Conservation (phyloP, 768 basidiomycete species). For the Scleroderma bovista region DNA sequence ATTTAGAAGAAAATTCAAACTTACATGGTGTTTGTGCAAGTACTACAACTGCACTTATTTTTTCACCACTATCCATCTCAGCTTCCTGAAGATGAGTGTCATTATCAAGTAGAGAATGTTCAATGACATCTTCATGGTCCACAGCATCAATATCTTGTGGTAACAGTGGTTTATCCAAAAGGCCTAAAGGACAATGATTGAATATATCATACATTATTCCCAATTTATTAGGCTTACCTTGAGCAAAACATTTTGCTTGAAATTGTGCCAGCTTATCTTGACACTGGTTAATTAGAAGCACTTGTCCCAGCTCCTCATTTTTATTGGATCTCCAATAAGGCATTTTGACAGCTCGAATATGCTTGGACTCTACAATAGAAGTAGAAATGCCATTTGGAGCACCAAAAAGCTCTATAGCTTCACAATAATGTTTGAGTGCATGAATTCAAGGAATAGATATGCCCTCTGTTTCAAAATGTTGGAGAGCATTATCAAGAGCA, state of each 20-base stretch:
- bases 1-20: background rate
- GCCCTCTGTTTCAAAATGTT: background rate
- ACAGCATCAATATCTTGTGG: background rate
- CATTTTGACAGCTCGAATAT: conserved; percentile 22
- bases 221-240: background rate
- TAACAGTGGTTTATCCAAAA: background rate
- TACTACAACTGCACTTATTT: background rate
- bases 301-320: conserved; percentile 14
- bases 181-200: background rate
- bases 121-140: background rate
- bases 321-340: conserved; percentile 19
- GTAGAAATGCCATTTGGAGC: conserved; percentile 19
- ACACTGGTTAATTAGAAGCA: background rate
- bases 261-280: conserved; percentile 2
- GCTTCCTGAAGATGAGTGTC: background rate
- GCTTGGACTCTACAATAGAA: conserved; percentile 22
- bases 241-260: background rate
- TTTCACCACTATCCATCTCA: background rate
- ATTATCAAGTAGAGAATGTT: background rate
- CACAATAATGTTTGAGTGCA: conserved; percentile 12
- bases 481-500: conserved; percentile 1
- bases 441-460: conserved; percentile 15
- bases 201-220: background rate
- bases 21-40: background rate
- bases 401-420: conserved; percentile 11